Evolutionary conservation across 192 early-diverging fungal genomes (phyloP).

Genomic region (Coemansia sp.): DNA sequence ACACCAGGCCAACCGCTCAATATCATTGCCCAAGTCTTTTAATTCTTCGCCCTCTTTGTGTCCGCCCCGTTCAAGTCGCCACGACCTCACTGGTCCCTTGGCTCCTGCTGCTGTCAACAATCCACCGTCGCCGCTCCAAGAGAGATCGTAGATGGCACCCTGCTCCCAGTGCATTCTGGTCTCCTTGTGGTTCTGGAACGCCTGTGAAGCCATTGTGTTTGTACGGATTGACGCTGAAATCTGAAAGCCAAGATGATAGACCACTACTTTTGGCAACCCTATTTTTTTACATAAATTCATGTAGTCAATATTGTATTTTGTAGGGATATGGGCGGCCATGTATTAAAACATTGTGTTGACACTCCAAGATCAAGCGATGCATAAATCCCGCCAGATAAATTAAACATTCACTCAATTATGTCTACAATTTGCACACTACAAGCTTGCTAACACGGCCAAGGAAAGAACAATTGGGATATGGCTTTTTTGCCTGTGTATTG

Average conservation of each 20-base stretch:
- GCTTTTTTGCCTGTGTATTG: too few species aligned
- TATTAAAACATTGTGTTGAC: too few species aligned
- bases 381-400: too few species aligned
- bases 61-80: conserved; percentile 40
- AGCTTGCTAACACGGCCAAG: too few species aligned
- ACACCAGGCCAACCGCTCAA: conserved; percentile 40
- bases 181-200: conserved; percentile 22
- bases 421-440: too few species aligned
- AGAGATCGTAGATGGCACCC: conserved; percentile 32
- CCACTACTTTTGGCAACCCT: not conserved
- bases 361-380: too few species aligned
- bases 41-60: conserved; percentile 50
- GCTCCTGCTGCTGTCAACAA: conserved; percentile 32
- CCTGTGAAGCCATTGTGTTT: not conserved
- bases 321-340: too few species aligned
- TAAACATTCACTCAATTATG: too few species aligned
- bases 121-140: conserved; percentile 49
- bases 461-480: too few species aligned
- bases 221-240: not conserved
- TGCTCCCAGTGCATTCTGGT: conserved; percentile 44
- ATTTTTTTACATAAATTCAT: not conserved
- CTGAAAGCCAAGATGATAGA: not conserved
- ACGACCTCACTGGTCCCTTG: conserved; percentile 29
- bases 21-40: conserved; percentile 14
- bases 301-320: too few species aligned